phyloP scores from a whole-genome alignment of 805 yeast genomes.

The Suhomyces canberraensis region DNA sequence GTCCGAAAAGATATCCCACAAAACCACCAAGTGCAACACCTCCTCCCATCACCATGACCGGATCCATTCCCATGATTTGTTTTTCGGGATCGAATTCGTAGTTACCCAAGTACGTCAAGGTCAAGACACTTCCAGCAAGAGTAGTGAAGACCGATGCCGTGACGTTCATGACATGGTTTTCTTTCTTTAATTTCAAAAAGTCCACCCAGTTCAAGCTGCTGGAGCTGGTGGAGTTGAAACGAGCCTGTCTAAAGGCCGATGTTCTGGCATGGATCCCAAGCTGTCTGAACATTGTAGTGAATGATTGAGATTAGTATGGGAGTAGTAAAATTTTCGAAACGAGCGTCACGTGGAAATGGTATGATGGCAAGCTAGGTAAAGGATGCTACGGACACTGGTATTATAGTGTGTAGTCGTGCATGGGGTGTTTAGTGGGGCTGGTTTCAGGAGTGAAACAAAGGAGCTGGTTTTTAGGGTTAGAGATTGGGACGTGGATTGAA shows the following conservation, averaged over 20 bases:
- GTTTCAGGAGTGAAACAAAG: too few relatives aligned
- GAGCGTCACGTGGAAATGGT: background rate
- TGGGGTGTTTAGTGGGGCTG: too few relatives aligned
- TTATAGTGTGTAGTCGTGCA: too few relatives aligned
- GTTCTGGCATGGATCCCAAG: conserved; percentile 1
- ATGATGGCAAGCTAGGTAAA: background rate
- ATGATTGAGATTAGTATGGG: background rate
- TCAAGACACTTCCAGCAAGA: conserved; percentile 55
- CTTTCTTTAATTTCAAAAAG: conserved; percentile 71
- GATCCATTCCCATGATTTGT: conserved; percentile 82
- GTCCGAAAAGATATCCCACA: conserved; percentile 80
- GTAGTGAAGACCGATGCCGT: conserved; percentile 69
- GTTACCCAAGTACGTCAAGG: conserved; percentile 77
- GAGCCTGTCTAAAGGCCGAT: conserved; percentile 5
- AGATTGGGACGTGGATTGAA: too few relatives aligned
- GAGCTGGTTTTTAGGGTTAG: too few relatives aligned
- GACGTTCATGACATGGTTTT: conserved; percentile 67
- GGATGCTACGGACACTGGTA: too few relatives aligned
- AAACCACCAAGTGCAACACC: conserved; percentile 71
- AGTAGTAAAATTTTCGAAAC: conserved; percentile 2
- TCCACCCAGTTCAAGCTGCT: conserved; percentile 66
- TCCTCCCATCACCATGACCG: conserved; percentile 75
- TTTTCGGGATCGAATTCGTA: conserved; percentile 86
- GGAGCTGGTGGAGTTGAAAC: conserved; percentile 22
- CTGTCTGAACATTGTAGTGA: conserved; percentile 1